Percentiles rank a stretch among this genome's conserved stretches.
These are phyloP conservation scores for Fistulinella staudtii DNA, from an alignment of 1,284 basidiomycete genomes.

Conservation along the genomic window DNA sequence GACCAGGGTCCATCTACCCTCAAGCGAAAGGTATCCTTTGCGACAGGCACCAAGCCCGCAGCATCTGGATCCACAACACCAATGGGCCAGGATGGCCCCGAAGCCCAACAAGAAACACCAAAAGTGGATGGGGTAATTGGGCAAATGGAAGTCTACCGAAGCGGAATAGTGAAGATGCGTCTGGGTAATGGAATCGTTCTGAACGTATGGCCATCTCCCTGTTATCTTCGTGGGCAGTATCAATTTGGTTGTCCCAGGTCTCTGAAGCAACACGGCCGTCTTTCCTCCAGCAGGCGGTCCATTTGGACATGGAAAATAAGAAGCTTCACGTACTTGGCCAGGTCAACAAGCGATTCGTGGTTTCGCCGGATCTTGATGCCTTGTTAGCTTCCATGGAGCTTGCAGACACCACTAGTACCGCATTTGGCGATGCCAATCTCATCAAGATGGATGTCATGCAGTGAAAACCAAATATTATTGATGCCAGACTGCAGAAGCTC, in stretches of 20 bases:
- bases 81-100: constrained; percentile 19
- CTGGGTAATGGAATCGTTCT: constrained; percentile 75
- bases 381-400: constrained; percentile 69
- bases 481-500: no score
- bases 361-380: constrained; percentile 80
- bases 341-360: constrained; percentile 81
- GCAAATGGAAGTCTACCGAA: constrained; percentile 77
- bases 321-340: constrained; percentile 76
- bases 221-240: constrained; percentile 5
- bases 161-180: constrained; percentile 85
- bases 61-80: constrained; percentile 30
- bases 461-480: no score
- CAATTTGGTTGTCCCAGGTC: constrained; percentile 48
- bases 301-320: constrained; percentile 61
- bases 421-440: constrained; percentile 46
- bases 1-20: constrained; percentile 25
- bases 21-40: constrained; percentile 57
- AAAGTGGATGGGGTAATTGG: constrained; percentile 78
- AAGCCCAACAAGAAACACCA: constrained; percentile 32
- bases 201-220: constrained; percentile 53
- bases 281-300: constrained; percentile 86
- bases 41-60: constrained; percentile 50
- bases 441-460: constrained; percentile 52
- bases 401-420: constrained; percentile 37
- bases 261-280: constrained; percentile 81